Conservation (phyloP, 495 filamentous ascomycete genomes). For the Penicillium bovifimosum region DNA sequence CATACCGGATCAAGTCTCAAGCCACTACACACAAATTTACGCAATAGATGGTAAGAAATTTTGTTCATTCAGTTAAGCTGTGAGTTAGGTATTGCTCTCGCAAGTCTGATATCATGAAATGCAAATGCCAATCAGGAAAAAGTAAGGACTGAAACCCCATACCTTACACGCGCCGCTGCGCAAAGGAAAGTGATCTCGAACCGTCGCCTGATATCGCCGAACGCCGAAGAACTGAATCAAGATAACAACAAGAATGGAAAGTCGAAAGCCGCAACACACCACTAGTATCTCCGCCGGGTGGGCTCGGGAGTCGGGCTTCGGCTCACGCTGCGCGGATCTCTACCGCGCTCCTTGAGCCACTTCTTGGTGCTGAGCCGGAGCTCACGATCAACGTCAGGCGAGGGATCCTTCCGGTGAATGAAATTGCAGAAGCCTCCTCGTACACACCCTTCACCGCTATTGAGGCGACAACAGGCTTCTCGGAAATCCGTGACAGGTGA, state of each 20-base stretch:
- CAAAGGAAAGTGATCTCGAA: slow-evolving; percentile 18
- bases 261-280: slow-evolving; percentile 6
- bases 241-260: slow-evolving; percentile 12
- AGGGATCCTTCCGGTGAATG: slow-evolving; percentile 94
- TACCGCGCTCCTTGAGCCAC: slow-evolving; percentile 82
- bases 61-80: background rate
- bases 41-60: background rate
- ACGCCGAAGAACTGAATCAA: slow-evolving; percentile 23
- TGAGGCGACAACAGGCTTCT: slow-evolving; percentile 94
- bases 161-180: slow-evolving; percentile 14
- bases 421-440: slow-evolving; percentile 98
- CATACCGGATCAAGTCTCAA: too few relatives aligned
- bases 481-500: slow-evolving; percentile 96
- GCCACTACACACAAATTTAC: background rate
- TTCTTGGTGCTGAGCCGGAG: slow-evolving; percentile 86
- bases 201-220: slow-evolving; percentile 22
- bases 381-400: slow-evolving; percentile 80
- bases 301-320: slow-evolving; percentile 74
- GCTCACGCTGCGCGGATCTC: slow-evolving; percentile 76
- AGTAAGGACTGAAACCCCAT: slow-evolving; percentile 14
- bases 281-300: slow-evolving; percentile 59
- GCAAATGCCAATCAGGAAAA: slow-evolving; percentile 19
- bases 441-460: slow-evolving; percentile 92
- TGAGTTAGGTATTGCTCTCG: slow-evolving; percentile 7
- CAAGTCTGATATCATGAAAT: slow-evolving; percentile 24